phyloP scores from a whole-genome alignment of 495 filamentous ascomycete genomes.

The Pyronema omphalodes region DNA sequence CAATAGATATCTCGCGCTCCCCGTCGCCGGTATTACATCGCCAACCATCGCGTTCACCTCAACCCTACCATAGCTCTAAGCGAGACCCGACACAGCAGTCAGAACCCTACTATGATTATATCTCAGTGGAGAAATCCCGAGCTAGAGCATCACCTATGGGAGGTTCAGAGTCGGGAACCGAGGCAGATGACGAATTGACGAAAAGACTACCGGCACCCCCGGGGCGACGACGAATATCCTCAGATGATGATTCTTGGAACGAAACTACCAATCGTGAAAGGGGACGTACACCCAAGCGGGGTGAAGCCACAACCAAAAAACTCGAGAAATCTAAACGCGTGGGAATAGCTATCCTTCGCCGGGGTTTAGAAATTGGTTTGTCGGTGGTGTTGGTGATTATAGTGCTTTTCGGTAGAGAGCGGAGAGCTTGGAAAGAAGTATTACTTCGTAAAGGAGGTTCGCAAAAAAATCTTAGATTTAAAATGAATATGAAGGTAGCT shows the following conservation, averaged over 20 bases:
- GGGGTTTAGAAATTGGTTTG: slow-evolving; percentile 18
- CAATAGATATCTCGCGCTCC: background rate
- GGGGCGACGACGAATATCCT: slow-evolving; percentile 13
- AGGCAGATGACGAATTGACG: slow-evolving; percentile 23
- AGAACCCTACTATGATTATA: slow-evolving; percentile 5
- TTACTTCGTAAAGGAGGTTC: slow-evolving; percentile 15
- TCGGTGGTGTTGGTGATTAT: slow-evolving; percentile 17
- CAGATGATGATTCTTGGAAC: slow-evolving; percentile 16
- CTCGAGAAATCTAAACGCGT: slow-evolving; percentile 9
- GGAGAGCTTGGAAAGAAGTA: slow-evolving; percentile 17
- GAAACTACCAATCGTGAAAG: slow-evolving; percentile 10
- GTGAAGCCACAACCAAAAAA: background rate
- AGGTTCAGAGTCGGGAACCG: slow-evolving; percentile 20
- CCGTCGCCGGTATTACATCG: slow-evolving; percentile 10
- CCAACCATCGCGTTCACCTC: slow-evolving; percentile 19
- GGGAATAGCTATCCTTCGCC: slow-evolving; percentile 17
- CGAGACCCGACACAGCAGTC: slow-evolving; percentile 1
- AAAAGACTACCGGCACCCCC: slow-evolving; percentile 20
- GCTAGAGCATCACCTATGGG: slow-evolving; percentile 6
- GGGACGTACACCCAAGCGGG: slow-evolving; percentile 9
- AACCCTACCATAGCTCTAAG: slow-evolving; percentile 13
- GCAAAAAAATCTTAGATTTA: background rate
- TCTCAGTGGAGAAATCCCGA: slow-evolving; percentile 10
- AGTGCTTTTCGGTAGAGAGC: slow-evolving; percentile 11
- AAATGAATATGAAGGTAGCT: background rate